Evolutionary conservation across 2,329 filamentous ascomycete species (phyloP), one percentile per base, ranked within the genome.

Genomic region (Sarocladium oryzae): DNA sequence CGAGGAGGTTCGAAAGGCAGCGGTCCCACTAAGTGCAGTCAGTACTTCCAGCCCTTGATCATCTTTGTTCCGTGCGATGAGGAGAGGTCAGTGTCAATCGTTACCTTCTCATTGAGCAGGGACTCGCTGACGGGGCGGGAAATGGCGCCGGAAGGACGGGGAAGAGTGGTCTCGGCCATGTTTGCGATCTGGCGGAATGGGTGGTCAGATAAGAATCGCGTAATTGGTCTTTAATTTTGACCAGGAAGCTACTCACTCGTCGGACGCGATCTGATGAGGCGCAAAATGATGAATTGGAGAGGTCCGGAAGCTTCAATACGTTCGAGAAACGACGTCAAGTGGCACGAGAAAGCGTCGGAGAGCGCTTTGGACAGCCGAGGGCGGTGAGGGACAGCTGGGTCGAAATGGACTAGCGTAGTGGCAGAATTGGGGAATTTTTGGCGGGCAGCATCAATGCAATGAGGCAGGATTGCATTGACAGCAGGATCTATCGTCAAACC

Each of bases 91-190:
- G 32, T 4, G 20, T 7, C 18, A 7, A 26, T 49, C 56, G 65
- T 58, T 84, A 96, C 93, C 90, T 99, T 99, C 76, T 99, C 93
- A 74, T 97, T 97, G 67, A 99, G 82, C 64, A 99, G 84, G 66
- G 92, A 89, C 79, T 99, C 93, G 79, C 92, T 97, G 74, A 96
- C 87, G 57, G 93, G 92, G 72, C 89, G 83, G 70, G 86, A 79
- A 67, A 87, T 79, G 57, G 82, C 78, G 69, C 79, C 77, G 62
- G 83, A 78, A 63, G 80, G 71, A 66, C 63, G 61, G 56, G 60
- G 56, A 55, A 64, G 60, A 54, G 63, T 60, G 77, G 74, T 74
- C 63, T 79, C 76, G 61, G 79, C 69, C 79, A 82, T 82, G 63
- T 60, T 72, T 65, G 52, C 26, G 9, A 33, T 54, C 46, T 49